Conservation (phyloP, 2,329 filamentous ascomycete genomes). For the Paecilomyces sp. region DNA sequence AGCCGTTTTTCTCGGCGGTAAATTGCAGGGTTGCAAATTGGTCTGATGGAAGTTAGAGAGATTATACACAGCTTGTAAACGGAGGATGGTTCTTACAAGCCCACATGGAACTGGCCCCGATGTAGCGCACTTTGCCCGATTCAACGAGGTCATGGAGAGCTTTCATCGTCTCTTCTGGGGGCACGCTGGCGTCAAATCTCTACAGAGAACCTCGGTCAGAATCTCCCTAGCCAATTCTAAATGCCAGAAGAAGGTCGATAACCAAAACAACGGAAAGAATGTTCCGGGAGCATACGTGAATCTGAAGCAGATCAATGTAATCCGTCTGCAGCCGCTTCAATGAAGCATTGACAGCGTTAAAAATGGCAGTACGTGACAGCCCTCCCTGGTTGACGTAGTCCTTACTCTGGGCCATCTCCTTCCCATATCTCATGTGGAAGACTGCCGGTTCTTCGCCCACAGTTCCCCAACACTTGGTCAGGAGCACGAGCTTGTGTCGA, state of each 20-base stretch:
- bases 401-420: conserved; percentile 35
- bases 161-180: conserved; percentile 34
- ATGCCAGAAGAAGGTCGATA: too few species aligned
- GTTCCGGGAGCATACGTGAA: conserved; percentile 32
- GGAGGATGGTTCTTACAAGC: conserved; percentile 4
- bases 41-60: conserved; percentile 9
- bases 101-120: conserved; percentile 28
- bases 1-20: conserved; percentile 48
- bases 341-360: conserved; percentile 40
- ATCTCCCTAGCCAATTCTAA: too few species aligned
- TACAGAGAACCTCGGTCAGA: background rate
- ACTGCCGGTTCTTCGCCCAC: conserved; percentile 16
- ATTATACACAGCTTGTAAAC: background rate
- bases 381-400: conserved; percentile 43
- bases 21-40: conserved; percentile 46
- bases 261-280: too few species aligned
- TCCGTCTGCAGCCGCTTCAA: conserved; percentile 37
- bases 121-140: conserved; percentile 26
- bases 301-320: conserved; percentile 46
- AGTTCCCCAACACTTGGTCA: conserved; percentile 47
- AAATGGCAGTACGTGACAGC: conserved; percentile 46
- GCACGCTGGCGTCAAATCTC: conserved; percentile 34
- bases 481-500: conserved; percentile 49
- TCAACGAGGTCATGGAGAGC: conserved; percentile 36
- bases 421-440: conserved; percentile 21